Evolutionary conservation across 2,329 filamentous ascomycete genomes (phyloP).

Genomic region (Aspergillus felis): DNA sequence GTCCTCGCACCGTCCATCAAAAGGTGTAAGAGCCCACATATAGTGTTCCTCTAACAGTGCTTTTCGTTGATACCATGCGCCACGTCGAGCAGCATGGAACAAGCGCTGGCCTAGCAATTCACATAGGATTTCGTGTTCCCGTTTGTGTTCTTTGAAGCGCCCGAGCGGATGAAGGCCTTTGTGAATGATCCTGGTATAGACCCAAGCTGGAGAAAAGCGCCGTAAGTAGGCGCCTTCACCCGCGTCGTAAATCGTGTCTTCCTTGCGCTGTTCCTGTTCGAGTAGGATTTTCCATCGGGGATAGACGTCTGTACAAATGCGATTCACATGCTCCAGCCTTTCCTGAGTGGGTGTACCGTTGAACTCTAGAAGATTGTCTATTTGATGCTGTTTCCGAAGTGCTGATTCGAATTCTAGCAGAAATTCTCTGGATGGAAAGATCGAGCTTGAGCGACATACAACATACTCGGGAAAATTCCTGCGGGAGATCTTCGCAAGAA

Average conservation of each 20-base stretch:
- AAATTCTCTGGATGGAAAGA: slow-evolving; percentile 71
- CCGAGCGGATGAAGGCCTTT: slow-evolving; percentile 78
- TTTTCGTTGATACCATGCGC: slow-evolving; percentile 93
- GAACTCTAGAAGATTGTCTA: slow-evolving; percentile 79
- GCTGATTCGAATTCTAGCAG: slow-evolving; percentile 88
- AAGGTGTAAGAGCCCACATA: slow-evolving; percentile 63
- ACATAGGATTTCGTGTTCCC: slow-evolving; percentile 69
- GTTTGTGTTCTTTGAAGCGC: slow-evolving; percentile 72
- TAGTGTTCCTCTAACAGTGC: slow-evolving; percentile 94
- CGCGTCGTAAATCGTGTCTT: slow-evolving; percentile 70
- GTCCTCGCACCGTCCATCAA: slow-evolving; percentile 49
- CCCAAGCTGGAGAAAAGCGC: slow-evolving; percentile 84
- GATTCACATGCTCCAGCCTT: slow-evolving; percentile 63
- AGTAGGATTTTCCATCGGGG: slow-evolving; percentile 75
- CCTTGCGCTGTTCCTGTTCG: slow-evolving; percentile 70
- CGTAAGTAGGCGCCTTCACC: slow-evolving; percentile 86
- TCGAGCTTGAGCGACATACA: slow-evolving; percentile 82
- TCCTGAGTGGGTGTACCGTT: slow-evolving; percentile 65
- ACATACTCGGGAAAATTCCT: slow-evolving; percentile 87
- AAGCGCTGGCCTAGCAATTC: slow-evolving; percentile 76
- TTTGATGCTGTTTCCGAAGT: slow-evolving; percentile 72
- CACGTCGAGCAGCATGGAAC: slow-evolving; percentile 80
- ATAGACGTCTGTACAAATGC: slow-evolving; percentile 70
- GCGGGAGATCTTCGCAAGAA: slow-evolving; percentile 82
- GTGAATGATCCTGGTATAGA: slow-evolving; percentile 89